A percentile compares a stretch with the other conserved stretches of the same genome.
Evolutionary conservation across 768 basidiomycete genomes (phyloP).

Genomic region (Lenzites betulinus): DNA sequence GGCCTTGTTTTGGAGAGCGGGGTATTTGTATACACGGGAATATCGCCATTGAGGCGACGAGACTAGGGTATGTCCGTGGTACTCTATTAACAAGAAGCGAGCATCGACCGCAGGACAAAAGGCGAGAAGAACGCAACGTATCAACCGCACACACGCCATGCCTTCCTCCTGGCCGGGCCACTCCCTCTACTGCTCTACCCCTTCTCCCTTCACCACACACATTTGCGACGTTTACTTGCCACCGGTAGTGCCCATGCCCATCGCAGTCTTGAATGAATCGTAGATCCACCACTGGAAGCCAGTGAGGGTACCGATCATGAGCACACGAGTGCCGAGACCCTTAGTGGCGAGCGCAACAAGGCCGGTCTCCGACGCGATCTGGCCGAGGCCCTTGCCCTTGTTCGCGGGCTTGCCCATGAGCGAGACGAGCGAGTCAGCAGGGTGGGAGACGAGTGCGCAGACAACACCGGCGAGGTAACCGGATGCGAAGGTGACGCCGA

Average conservation of each 20-base stretch:
- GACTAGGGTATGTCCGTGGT: conserved; percentile 20
- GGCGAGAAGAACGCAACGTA: conserved; percentile 16
- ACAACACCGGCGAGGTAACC: conserved; percentile 96
- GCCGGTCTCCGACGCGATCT: conserved; percentile 74
- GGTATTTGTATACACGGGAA: too few species aligned
- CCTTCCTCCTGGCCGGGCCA: too few species aligned
- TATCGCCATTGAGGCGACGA: not conserved
- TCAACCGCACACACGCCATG: conserved; percentile 9
- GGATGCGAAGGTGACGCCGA: conserved; percentile 85
- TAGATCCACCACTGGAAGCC: conserved; percentile 97
- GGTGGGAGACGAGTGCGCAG: conserved; percentile 95
- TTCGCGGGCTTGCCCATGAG: conserved; percentile 88
- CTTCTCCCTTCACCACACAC: not conserved
- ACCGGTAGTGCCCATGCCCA: conserved; percentile 88
- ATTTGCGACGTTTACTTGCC: conserved; percentile 62
- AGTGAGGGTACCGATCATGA: conserved; percentile 66
- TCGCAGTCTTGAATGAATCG: conserved; percentile 79
- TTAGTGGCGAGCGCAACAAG: conserved; percentile 67
- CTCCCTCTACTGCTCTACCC: not conserved
- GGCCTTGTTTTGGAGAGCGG: too few species aligned
- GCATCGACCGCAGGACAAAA: conserved; percentile 16
- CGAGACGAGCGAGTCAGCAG: conserved; percentile 92
- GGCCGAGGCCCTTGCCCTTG: conserved; percentile 76
- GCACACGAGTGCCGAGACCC: conserved; percentile 83
- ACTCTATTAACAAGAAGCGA: conserved; percentile 19